A percentile compares a stretch with the other conserved stretches of the same genome.
phyloP scores from a whole-genome alignment of 495 filamentous ascomycete species.

The Annulohypoxylon maeteangense region DNA sequence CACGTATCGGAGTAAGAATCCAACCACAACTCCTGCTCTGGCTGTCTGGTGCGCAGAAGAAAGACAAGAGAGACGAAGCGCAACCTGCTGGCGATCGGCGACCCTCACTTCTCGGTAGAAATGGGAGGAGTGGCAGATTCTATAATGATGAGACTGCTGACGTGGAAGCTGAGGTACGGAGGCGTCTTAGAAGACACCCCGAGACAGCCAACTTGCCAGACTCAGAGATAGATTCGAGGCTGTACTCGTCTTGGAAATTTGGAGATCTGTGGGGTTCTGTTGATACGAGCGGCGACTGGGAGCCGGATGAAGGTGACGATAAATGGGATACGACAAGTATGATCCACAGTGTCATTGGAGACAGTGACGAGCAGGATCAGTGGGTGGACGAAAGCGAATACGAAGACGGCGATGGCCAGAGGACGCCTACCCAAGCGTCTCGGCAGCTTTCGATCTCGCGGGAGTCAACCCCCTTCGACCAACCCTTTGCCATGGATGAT shows the following conservation, averaged over 20 bases:
- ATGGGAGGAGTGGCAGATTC: constrained; percentile 20
- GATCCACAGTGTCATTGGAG: constrained; percentile 38
- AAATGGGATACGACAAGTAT: constrained; percentile 66
- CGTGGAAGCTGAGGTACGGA: constrained; percentile 78
- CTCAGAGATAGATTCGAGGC: constrained; percentile 71
- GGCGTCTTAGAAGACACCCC: constrained; percentile 55
- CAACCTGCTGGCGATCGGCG: constrained; percentile 27
- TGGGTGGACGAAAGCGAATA: constrained; percentile 50
- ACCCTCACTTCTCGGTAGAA: constrained; percentile 7
- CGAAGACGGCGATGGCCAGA: constrained; percentile 65
- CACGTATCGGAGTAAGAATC: constrained; percentile 67
- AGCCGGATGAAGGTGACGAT: constrained; percentile 54
- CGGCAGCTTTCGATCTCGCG: constrained; percentile 57
- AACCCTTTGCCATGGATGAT: constrained; percentile 70
- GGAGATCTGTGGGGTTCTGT: constrained; percentile 85
- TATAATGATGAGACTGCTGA: constrained; percentile 47
- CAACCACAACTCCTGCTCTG: constrained; percentile 72
- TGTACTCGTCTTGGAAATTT: constrained; percentile 83
- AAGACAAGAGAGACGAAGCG: constrained; percentile 38
- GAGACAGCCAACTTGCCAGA: constrained; percentile 57
- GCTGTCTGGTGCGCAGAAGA: constrained; percentile 58
- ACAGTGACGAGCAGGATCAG: constrained; percentile 53
- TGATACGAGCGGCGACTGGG: constrained; percentile 78
- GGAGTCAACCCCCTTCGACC: constrained; percentile 70
- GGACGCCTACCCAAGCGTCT: constrained; percentile 74